Evolutionary conservation across 192 early-diverging fungal species (phyloP), one percentile per base, ranked within the genome.

Genomic region (Coemansia sp.): DNA sequence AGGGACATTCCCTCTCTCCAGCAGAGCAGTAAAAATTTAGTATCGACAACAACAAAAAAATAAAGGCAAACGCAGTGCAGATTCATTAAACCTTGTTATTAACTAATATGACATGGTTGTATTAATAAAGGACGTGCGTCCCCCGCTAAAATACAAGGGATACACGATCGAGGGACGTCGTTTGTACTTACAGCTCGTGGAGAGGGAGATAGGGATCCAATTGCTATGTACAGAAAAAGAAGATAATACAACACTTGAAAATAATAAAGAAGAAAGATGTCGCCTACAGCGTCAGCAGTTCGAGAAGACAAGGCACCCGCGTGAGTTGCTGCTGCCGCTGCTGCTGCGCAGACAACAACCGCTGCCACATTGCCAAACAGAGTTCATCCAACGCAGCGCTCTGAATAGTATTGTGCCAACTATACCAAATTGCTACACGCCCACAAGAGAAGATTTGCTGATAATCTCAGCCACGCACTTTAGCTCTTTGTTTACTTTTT

Each of bases 151-250:
- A 55, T 55, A 55, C 11, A 30, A 19, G 52, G 52, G 52, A 55
- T 50, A 50, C 19, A 10, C 47, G 52, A 55, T 55, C 52, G 52
- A 55, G 52, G 52, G 52, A 61, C 33, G 21, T 55, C 50, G 50
- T 40, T 23, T 66, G 35, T 55, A 38, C 42, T 55, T 53, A n/a
- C 42, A 43, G 10, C 39, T 40, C 6, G 33, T 28, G 11, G n/a
- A 21, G 33, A 38, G 19, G 19, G 9, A 16, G n/a, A 50, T 2
- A 49, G 49, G 49, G 13, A 26, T 55, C 14, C 28, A 16, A 16
- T 6, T 28, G 23, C 30, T 55, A 30, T 28, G 26, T 28, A 55
- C 23, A 50, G 21, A 26, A 55, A 28, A 30, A 55, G 4, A 30
- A 55, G 50, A 55, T 30, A 55, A 30, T 55, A 55, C 28, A 30